Percentiles rank a stretch among this genome's conserved stretches.
Conservation (phyloP, 176 grass and related monocot species). For the Triticum urartu region DNA sequence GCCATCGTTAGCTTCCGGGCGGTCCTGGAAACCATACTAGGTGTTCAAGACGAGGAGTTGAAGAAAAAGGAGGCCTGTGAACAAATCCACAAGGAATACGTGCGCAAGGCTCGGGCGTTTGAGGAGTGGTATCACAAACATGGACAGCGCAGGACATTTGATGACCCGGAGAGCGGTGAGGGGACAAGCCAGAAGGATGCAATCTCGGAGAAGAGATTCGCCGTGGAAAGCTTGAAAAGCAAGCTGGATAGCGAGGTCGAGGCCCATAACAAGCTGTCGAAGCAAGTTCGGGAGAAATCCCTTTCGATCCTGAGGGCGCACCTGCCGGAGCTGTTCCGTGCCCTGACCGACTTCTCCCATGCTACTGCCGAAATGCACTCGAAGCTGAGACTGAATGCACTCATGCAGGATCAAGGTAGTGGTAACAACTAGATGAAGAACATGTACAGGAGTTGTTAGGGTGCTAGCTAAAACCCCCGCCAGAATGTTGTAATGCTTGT, state of each 20-base stretch:
- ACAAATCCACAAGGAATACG: slow-evolving; percentile 60
- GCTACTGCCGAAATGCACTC: slow-evolving; percentile 63
- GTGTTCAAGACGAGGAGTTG: slow-evolving; percentile 88
- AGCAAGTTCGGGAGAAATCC: slow-evolving; percentile 93
- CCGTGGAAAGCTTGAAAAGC: slow-evolving; percentile 70
- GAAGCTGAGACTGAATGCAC: slow-evolving; percentile 62
- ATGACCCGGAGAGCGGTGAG: slow-evolving; percentile 49
- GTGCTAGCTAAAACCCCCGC: slow-evolving; percentile 12
- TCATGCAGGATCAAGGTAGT: slow-evolving; percentile 46
- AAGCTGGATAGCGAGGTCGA: slow-evolving; percentile 66
- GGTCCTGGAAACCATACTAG: slow-evolving; percentile 70
- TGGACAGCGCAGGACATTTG: slow-evolving; percentile 42
- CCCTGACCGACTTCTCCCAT: slow-evolving; percentile 66
- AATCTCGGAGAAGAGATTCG: slow-evolving; percentile 60
- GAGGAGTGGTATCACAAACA: slow-evolving; percentile 94
- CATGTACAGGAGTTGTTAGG: slow-evolving; percentile 49
- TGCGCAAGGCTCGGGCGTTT: slow-evolving; percentile 64
- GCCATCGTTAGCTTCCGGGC: slow-evolving; percentile 76
- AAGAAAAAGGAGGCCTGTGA: slow-evolving; percentile 78
- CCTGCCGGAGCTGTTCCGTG: slow-evolving; percentile 83
- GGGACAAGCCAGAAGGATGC: slow-evolving; percentile 58
- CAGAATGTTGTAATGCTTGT: slow-evolving; percentile 26
- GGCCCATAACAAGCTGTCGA: slow-evolving; percentile 54
- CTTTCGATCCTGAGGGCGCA: slow-evolving; percentile 71
- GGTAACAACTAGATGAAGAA: slow-evolving; percentile 39